A percentile compares a stretch with the other conserved stretches of the same genome.
These are phyloP conservation scores for Xylaria nigripes DNA, from an alignment of 495 filamentous ascomycete species.

Conservation along the genomic window DNA sequence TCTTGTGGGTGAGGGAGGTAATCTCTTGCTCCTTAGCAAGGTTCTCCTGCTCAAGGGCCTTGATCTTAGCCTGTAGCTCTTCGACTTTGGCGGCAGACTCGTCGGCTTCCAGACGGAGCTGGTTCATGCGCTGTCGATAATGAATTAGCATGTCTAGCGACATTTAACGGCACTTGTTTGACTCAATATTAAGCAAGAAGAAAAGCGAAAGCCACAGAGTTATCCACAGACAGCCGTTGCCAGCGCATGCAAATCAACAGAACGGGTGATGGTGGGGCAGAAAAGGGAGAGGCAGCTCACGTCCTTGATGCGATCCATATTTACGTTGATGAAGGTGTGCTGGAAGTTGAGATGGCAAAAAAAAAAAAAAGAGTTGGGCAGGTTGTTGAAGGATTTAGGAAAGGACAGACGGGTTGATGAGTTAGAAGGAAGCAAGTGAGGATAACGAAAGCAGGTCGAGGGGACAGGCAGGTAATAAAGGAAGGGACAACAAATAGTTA, in stretches of 20 bases:
- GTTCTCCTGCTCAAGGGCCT: conserved; percentile 89
- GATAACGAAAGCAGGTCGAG: conserved; percentile 15
- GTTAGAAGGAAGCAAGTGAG: conserved; percentile 13
- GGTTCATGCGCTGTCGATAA: conserved; percentile 69
- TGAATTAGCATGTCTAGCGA: conserved; percentile 15
- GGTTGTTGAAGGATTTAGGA: conserved; percentile 9
- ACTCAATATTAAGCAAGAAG: not conserved
- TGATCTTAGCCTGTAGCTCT: conserved; percentile 78
- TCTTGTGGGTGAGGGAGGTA: conserved; percentile 86
- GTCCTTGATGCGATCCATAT: conserved; percentile 74
- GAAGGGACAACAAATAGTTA: conserved; percentile 14
- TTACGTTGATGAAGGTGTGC: conserved; percentile 12
- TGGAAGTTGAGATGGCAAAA: conserved; percentile 1
- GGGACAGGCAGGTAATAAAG: conserved; percentile 16
- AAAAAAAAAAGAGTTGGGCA: conserved; percentile 3
- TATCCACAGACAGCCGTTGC: not conserved
- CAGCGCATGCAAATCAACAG: not conserved
- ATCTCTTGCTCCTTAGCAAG: conserved; percentile 96
- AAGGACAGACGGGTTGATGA: conserved; percentile 13
- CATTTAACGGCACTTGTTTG: too few relatives aligned
- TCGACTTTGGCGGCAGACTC: conserved; percentile 68
- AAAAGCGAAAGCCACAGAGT: not conserved
- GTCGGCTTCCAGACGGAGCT: conserved; percentile 88
- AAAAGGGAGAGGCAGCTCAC: conserved; percentile 45
- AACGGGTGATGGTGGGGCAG: conserved; percentile 37